phyloP scores from a whole-genome alignment of 225 moss, liverwort and hornwort species.

The Marchantia paleacea region DNA sequence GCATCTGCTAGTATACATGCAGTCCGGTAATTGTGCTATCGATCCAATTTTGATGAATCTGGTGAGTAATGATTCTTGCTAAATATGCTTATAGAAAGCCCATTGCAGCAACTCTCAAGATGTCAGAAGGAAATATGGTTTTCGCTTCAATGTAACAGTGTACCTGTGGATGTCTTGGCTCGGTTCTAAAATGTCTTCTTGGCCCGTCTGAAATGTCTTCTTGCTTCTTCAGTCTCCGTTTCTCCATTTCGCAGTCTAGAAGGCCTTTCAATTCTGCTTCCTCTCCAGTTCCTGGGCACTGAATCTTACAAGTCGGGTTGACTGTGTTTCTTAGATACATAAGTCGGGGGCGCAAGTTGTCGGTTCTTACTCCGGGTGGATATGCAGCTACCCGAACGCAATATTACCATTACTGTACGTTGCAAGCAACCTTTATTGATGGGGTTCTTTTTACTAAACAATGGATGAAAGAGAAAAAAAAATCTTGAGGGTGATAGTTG shows the following conservation, averaged over 20 bases:
- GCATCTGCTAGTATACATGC: constrained; percentile 77
- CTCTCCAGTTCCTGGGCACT: background rate
- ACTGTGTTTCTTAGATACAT: constrained; percentile 52
- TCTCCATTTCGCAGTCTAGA: background rate
- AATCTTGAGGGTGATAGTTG: background rate
- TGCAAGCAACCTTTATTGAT: background rate
- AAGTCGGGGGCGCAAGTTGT: constrained; percentile 94
- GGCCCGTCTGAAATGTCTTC: background rate
- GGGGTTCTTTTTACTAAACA: background rate
- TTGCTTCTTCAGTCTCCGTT: background rate
- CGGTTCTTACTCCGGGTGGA: constrained; percentile 83
- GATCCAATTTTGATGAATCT: constrained; percentile 74
- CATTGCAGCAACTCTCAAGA: too few relatives aligned
- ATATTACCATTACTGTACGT: constrained; percentile 76
- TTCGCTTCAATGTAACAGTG: too few relatives aligned
- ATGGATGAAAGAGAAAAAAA: background rate
- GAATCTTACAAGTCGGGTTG: background rate
- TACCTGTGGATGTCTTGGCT: background rate
- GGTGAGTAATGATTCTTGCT: constrained; percentile 39
- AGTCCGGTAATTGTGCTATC: constrained; percentile 60
- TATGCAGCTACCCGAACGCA: constrained; percentile 68
- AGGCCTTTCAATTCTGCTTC: background rate
- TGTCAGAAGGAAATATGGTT: background rate
- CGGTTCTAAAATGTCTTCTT: background rate
- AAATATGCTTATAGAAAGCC: too few relatives aligned